These are phyloP conservation scores for Populus ilicifolia DNA, from an alignment of 345 rosid species.

Conservation along the genomic window DNA sequence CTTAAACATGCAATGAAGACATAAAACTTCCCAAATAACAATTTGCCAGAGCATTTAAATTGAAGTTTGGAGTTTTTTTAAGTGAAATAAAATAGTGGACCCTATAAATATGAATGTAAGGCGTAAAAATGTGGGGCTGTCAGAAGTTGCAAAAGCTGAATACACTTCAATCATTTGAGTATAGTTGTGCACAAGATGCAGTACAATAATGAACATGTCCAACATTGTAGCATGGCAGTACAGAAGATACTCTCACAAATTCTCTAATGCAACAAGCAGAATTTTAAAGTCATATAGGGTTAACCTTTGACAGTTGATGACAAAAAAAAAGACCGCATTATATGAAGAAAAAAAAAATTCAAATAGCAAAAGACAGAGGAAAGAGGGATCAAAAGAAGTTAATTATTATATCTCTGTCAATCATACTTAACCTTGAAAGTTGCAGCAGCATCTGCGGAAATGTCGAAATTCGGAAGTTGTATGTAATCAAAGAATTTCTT, in stretches of 20 bases:
- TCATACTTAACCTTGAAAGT: constrained; percentile 74
- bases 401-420: not conserved
- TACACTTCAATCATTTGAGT: not conserved
- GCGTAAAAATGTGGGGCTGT: not conserved
- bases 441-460: constrained; percentile 99
- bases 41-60: not conserved
- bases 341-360: not conserved
- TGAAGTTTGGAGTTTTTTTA: not conserved
- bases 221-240: not conserved
- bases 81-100: no score
- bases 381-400: constrained; percentile 3
- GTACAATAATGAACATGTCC: not conserved
- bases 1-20: not conserved
- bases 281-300: not conserved
- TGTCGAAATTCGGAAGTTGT: constrained; percentile 92
- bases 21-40: not conserved
- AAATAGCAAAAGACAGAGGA: not conserved
- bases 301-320: not conserved
- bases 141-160: not conserved
- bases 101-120: no score
- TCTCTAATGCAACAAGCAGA: not conserved
- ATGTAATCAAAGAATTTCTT: constrained; percentile 89
- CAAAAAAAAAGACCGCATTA: not conserved
- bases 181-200: not conserved
- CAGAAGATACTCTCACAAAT: not conserved